Conservation (phyloP, 768 basidiomycete species). For the Mycena maculata region DNA sequence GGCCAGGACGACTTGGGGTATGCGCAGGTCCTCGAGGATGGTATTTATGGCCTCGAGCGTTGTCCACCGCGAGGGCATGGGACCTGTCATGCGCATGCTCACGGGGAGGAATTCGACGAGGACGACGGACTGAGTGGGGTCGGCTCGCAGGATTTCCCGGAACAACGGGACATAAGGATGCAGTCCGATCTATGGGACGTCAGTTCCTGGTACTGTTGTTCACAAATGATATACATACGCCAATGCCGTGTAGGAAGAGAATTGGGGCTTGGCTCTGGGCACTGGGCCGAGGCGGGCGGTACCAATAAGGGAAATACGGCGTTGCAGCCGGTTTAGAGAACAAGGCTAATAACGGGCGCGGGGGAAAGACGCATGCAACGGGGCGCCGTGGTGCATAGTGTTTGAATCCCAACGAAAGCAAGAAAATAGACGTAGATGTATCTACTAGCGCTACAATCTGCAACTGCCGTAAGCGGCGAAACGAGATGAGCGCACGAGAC, state of each 20-base stretch:
- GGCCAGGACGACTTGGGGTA: constrained; percentile 55
- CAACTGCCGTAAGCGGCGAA: not conserved
- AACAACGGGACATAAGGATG: constrained; percentile 68
- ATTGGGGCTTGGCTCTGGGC: constrained; percentile 57
- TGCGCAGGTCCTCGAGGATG: constrained; percentile 57
- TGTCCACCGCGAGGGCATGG: constrained; percentile 55
- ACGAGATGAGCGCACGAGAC: constrained; percentile 36
- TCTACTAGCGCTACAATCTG: constrained; percentile 69
- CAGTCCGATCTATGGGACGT: constrained; percentile 65
- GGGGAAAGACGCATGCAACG: constrained; percentile 62
- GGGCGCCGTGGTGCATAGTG: constrained; percentile 59
- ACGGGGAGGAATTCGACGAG: constrained; percentile 71
- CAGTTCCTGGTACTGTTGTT: not conserved
- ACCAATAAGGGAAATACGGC: constrained; percentile 54
- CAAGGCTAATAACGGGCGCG: constrained; percentile 56
- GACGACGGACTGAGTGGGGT: constrained; percentile 68
- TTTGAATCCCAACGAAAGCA: constrained; percentile 60
- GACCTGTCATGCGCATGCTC: constrained; percentile 67
- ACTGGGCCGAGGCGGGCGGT: constrained; percentile 56
- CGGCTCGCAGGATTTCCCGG: constrained; percentile 51
- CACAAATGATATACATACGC: constrained; percentile 51
- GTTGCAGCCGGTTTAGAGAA: constrained; percentile 56
- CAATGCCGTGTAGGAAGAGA: constrained; percentile 78
- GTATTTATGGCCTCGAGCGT: constrained; percentile 56
- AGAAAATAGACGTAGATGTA: constrained; percentile 50